Percentiles rank a stretch among this genome's conserved stretches.
These are phyloP conservation scores for Colletotrichum siamense DNA, from an alignment of 2,329 filamentous ascomycete genomes.

Conservation along the genomic window DNA sequence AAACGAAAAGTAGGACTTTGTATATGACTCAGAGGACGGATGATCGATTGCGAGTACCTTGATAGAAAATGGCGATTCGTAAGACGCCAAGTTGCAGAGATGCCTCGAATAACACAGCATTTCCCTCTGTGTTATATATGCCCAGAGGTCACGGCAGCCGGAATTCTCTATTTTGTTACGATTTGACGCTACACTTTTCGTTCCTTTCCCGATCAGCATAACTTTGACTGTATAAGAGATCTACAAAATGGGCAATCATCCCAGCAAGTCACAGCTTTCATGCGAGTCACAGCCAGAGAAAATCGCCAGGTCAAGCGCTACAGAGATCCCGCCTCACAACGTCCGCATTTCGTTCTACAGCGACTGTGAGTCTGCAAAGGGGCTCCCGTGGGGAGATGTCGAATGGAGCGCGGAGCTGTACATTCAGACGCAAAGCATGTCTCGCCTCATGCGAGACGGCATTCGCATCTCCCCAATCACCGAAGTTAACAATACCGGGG, in stretches of 20 bases:
- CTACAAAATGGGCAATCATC: neutral
- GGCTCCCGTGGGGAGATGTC: neutral
- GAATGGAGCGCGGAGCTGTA: neutral
- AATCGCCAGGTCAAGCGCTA: neutral
- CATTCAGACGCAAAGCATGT: neutral
- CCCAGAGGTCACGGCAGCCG: neutral
- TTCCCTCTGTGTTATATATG: neutral
- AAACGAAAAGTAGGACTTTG: neutral
- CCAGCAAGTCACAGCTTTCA: neutral
- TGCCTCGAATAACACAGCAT: neutral
- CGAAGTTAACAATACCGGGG: neutral
- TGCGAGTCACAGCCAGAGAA: neutral
- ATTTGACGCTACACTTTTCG: neutral
- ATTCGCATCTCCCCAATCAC: neutral
- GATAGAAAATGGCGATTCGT: neutral
- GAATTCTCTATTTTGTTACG: neutral
- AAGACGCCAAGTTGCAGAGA: neutral
- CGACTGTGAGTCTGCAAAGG: neutral
- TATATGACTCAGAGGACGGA: neutral
- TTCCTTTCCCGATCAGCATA: neutral
- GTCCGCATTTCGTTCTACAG: neutral
- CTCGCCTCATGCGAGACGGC: neutral
- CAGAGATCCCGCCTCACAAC: neutral
- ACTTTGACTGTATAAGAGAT: neutral
- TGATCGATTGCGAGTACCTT: neutral